These are phyloP conservation scores for Lentinula lateritia DNA, from an alignment of 768 basidiomycete genomes.

Conservation along the genomic window DNA sequence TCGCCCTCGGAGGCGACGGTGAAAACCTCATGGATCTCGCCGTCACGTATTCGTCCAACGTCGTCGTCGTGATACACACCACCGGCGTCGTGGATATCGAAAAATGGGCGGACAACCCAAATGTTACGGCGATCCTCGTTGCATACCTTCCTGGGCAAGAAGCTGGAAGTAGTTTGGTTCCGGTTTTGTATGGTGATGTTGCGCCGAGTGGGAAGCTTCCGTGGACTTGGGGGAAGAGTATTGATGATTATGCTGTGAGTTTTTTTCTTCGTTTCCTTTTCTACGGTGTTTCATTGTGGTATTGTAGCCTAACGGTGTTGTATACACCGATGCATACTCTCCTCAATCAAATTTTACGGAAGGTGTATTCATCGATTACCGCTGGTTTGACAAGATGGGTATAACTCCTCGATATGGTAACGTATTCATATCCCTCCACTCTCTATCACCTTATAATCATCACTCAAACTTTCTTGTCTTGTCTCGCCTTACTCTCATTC, in stretches of 20 bases:
- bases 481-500: background rate
- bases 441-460: background rate
- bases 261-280: background rate
- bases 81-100: conserved; percentile 29
- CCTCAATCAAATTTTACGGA: conserved; percentile 4
- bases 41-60: conserved; percentile 15
- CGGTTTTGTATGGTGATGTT: conserved; percentile 44
- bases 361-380: conserved; percentile 11
- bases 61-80: conserved; percentile 35
- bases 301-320: background rate
- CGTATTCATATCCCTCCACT: conserved; percentile 22
- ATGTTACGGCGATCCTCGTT: conserved; percentile 22
- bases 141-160: conserved; percentile 43
- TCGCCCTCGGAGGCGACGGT: conserved; percentile 30
- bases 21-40: conserved; percentile 31
- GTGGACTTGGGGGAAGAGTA: conserved; percentile 46
- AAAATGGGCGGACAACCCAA: conserved; percentile 35
- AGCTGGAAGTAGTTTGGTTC: conserved; percentile 43
- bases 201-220: conserved; percentile 49
- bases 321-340: background rate
- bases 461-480: background rate
- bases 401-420: conserved; percentile 20
- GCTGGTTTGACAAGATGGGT: conserved; percentile 18
- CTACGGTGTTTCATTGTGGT: background rate
- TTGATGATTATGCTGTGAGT: conserved; percentile 36